Conservation (phyloP, 2,329 filamentous ascomycete species). For the Coccinonectria pachysandricola region DNA sequence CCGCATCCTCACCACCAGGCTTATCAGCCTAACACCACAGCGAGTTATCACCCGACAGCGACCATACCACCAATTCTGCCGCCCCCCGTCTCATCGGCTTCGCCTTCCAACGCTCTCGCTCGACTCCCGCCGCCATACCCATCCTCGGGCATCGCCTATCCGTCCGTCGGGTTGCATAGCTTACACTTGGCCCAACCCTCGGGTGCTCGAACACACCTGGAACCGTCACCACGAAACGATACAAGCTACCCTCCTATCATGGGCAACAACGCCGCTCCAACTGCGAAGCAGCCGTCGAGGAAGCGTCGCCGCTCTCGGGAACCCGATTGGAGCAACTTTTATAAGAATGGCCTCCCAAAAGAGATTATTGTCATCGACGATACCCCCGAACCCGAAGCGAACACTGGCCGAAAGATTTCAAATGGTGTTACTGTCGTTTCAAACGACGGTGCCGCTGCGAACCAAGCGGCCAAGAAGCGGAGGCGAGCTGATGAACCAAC, state of each 20-base stretch:
- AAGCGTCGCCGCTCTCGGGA: constrained; percentile 50
- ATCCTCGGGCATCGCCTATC: constrained; percentile 20
- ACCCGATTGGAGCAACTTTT: constrained; percentile 72
- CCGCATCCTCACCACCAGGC: constrained; percentile 23
- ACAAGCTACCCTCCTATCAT: constrained; percentile 16
- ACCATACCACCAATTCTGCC: constrained; percentile 18
- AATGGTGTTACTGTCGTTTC: constrained; percentile 23
- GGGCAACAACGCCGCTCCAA: constrained; percentile 17
- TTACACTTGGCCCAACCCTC: constrained; percentile 21
- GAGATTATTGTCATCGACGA: constrained; percentile 82
- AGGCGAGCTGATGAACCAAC: constrained; percentile 50
- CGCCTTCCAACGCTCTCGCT: constrained; percentile 13
- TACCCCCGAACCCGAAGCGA: constrained; percentile 47
- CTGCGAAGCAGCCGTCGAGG: constrained; percentile 25
- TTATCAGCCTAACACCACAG: constrained; percentile 18
- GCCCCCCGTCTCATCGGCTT: constrained; percentile 19
- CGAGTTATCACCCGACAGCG: constrained; percentile 21
- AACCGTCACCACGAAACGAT: constrained; percentile 17
- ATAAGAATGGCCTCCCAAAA: constrained; percentile 72
- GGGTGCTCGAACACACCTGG: constrained; percentile 22
- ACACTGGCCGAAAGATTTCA: constrained; percentile 30
- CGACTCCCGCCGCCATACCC: constrained; percentile 19
- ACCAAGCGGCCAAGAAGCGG: constrained; percentile 61
- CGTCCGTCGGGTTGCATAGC: constrained; percentile 23
- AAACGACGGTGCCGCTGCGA: constrained; percentile 16